Base-by-base conservation (phyloP, 331 rosid genomes). In the Rhamnella rubrinervis region DNA sequence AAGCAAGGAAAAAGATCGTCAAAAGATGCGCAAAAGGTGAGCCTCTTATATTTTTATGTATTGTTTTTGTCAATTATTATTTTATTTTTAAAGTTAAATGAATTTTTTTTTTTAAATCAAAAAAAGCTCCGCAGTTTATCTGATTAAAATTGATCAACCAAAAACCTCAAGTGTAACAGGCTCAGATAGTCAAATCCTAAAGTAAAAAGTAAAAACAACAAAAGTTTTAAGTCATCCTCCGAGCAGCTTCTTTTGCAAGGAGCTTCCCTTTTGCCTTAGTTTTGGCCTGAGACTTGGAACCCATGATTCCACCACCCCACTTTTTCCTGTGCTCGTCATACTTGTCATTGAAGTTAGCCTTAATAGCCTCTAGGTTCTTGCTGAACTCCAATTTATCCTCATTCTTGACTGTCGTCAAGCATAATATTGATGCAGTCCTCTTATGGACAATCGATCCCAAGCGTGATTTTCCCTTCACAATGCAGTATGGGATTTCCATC, bases 311-410 rank as follows among this genome's bases (percentile, higher is more conserved):
- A 0, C 84, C 84, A 4, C 80, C 82, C 84, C 87, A 79, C 69
- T 79, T 83, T 71, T 83, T 79, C 72, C 77, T 39, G 77, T 79
- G 55, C 64, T 83, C 87, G 16, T 83, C 82, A 16, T 79, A 83
- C 66, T 83, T 79, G 79, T 83, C 87, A 15, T 83, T 83, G 77
- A 83, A 83, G 75, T 83, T 83, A 9, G 87, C 87, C 87, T 83
- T 83, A 20, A 79, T 79, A 8, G 87, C 87, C 74, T 83, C 87
- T 12, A 83, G 28, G 74, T 78, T 74, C 71, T 75, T 83, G 77
- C 81, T 78, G 77, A 82, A 82, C 75, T 82, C 86, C 72, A 82
- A 21, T 20, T 82, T 82, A 52, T 82, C 86, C 61, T 83, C 87
- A 16, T 83, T 83, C 84, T 73, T 79, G 47, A 83, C 84, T 0